Conservation (phyloP, 441 rosid species). For the Populus tomentosa region DNA sequence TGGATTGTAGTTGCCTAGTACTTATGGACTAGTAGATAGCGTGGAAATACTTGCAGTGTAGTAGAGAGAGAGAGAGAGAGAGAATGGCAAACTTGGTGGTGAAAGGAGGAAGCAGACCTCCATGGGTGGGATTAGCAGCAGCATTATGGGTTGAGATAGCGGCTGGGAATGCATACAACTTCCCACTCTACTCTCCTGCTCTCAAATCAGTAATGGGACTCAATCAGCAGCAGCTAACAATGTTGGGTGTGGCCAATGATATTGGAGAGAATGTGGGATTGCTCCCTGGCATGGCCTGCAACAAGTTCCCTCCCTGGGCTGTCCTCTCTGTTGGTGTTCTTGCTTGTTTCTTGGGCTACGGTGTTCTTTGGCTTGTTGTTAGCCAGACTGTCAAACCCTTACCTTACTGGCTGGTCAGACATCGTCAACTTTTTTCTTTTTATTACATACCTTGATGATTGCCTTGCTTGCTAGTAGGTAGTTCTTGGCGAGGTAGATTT, state of each 20-base stretch:
- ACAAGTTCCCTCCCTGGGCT: slow-evolving; percentile 88
- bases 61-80: background rate
- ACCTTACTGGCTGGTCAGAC: slow-evolving; percentile 84
- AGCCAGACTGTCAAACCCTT: slow-evolving; percentile 49
- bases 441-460: background rate
- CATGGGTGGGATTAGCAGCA: slow-evolving; percentile 95
- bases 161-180: slow-evolving; percentile 67
- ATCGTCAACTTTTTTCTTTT: background rate
- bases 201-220: slow-evolving; percentile 79
- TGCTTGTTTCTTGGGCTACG: slow-evolving; percentile 78
- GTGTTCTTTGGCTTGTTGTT: slow-evolving; percentile 87
- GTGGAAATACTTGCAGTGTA: background rate
- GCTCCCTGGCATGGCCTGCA: slow-evolving; percentile 80
- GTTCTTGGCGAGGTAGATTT: background rate
- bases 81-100: background rate
- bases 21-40: background rate
- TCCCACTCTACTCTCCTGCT: slow-evolving; percentile 78
- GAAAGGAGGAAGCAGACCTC: slow-evolving; percentile 18
- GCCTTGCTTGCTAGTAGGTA: background rate
- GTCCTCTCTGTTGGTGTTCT: slow-evolving; percentile 62
- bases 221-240: slow-evolving; percentile 78
- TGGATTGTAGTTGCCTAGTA: background rate
- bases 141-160: slow-evolving; percentile 85
- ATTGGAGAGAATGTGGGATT: slow-evolving; percentile 87
- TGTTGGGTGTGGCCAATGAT: slow-evolving; percentile 92